phyloP scores from a whole-genome alignment of 495 filamentous ascomycete species.

The Xylaria castorea region DNA sequence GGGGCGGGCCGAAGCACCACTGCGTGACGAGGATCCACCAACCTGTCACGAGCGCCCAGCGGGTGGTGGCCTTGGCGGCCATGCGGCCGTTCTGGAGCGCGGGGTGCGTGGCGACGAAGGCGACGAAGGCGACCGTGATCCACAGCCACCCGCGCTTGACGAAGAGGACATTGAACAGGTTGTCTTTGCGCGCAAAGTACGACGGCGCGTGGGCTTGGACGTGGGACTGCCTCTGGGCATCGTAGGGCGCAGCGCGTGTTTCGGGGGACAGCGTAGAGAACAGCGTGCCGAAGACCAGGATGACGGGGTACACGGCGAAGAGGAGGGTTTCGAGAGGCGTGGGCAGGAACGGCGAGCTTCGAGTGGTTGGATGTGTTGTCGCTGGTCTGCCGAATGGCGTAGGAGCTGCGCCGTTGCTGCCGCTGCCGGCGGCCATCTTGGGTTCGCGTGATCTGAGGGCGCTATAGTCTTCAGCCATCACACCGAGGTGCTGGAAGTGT shows the following conservation, averaged over 20 bases:
- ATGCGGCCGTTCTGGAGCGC: slow-evolving; percentile 46
- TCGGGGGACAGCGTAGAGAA: slow-evolving; percentile 80
- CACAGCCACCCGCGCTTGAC: slow-evolving; percentile 96
- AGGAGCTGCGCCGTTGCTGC: not conserved
- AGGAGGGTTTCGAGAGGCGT: slow-evolving; percentile 67
- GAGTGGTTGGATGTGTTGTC: slow-evolving; percentile 28
- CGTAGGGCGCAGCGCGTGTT: slow-evolving; percentile 65
- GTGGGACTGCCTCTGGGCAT: slow-evolving; percentile 62
- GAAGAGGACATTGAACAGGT: slow-evolving; percentile 88
- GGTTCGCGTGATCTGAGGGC: slow-evolving; percentile 22
- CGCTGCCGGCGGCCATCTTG: slow-evolving; percentile 14
- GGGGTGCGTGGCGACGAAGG: slow-evolving; percentile 68
- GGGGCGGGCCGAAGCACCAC: slow-evolving; percentile 91
- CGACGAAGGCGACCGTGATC: slow-evolving; percentile 73
- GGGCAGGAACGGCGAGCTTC: slow-evolving; percentile 61
- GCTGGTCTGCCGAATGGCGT: not conserved
- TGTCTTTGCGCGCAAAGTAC: slow-evolving; percentile 92
- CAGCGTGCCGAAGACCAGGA: slow-evolving; percentile 78
- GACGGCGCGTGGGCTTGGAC: slow-evolving; percentile 65
- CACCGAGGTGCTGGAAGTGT: slow-evolving; percentile 8
- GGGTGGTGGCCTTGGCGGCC: slow-evolving; percentile 59
- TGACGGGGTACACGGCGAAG: slow-evolving; percentile 73
- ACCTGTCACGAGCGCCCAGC: slow-evolving; percentile 73
- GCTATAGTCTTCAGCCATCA: slow-evolving; percentile 22
- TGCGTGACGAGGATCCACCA: slow-evolving; percentile 87